A percentile compares a stretch with the other conserved stretches of the same genome.
Conservation (phyloP, 2,329 filamentous ascomycete species). For the Exophiala aquamarina region DNA sequence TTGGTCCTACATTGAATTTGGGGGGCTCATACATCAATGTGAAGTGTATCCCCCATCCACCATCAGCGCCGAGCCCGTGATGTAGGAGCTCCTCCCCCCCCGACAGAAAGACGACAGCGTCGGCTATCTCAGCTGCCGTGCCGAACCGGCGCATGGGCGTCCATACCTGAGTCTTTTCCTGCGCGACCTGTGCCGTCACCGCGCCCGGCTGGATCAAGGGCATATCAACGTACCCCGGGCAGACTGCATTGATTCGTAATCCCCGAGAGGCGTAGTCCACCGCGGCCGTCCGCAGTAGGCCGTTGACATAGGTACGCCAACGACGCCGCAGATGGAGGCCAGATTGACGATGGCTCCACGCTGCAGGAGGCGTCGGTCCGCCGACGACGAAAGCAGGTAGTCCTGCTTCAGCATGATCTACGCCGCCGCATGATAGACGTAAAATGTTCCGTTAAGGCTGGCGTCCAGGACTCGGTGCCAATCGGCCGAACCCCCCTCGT, state of each 20-base stretch:
- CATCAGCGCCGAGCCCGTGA: not conserved
- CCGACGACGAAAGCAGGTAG: not conserved
- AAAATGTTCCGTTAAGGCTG: slow-evolving; percentile 47
- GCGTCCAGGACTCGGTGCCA: slow-evolving; percentile 44
- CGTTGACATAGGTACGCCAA: too few relatives aligned
- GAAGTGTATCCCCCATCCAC: too few relatives aligned
- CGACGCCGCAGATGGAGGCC: too few relatives aligned
- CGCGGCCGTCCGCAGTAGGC: too few relatives aligned
- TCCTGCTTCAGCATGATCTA: slow-evolving; percentile 47
- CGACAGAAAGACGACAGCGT: slow-evolving; percentile 71
- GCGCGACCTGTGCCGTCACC: not conserved
- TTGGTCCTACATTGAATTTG: too few relatives aligned
- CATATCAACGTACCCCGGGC: too few relatives aligned
- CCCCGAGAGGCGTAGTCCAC: too few relatives aligned
- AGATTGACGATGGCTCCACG: too few relatives aligned
- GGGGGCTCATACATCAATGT: too few relatives aligned
- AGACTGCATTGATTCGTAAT: too few relatives aligned
- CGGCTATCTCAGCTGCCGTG: slow-evolving; percentile 70
- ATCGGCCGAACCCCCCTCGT: slow-evolving; percentile 31
- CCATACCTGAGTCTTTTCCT: not conserved
- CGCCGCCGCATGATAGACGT: slow-evolving; percentile 41
- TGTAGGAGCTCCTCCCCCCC: slow-evolving; percentile 1
- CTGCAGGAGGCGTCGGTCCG: not conserved
- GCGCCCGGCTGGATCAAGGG: not conserved
- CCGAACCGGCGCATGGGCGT: slow-evolving; percentile 67